phyloP scores from a whole-genome alignment of 108 stramenopile genomes.

The Mayamaea pseudoterrestris region DNA sequence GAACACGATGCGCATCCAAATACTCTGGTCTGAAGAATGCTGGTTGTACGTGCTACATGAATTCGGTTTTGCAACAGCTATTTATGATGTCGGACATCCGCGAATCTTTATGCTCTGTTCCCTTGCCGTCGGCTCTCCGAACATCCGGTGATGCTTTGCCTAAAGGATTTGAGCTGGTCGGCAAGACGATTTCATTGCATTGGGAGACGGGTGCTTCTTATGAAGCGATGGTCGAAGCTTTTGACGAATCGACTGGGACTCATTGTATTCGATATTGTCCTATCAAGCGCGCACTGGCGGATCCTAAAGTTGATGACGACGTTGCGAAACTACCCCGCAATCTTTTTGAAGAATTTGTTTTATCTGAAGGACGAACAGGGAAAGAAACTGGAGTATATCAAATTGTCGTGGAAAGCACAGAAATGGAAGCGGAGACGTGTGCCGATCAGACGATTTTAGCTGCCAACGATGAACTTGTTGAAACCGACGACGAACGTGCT shows the following conservation, averaged over 20 bases:
- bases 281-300: slow-evolving; percentile 32
- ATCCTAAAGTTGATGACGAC: slow-evolving; percentile 21
- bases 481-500: slow-evolving; percentile 71
- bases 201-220: slow-evolving; percentile 80
- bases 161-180: slow-evolving; percentile 59
- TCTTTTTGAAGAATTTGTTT: slow-evolving; percentile 68
- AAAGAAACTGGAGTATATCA: slow-evolving; percentile 89
- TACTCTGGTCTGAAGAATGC: slow-evolving; percentile 91
- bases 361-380: slow-evolving; percentile 80
- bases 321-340: slow-evolving; percentile 39
- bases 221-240: slow-evolving; percentile 68
- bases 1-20: slow-evolving; percentile 34
- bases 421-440: slow-evolving; percentile 3
- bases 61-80: slow-evolving; percentile 89
- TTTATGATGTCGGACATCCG: slow-evolving; percentile 93
- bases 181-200: slow-evolving; percentile 68
- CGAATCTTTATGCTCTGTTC: slow-evolving; percentile 62
- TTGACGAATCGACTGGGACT: slow-evolving; percentile 55
- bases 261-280: slow-evolving; percentile 72
- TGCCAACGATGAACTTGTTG: slow-evolving; percentile 19
- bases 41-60: slow-evolving; percentile 99
- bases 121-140: slow-evolving; percentile 44
- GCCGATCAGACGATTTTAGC: slow-evolving; percentile 15
- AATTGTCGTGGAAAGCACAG: slow-evolving; percentile 17
- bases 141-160: slow-evolving; percentile 39